Percentiles rank a stretch among this genome's conserved stretches.
phyloP scores from a whole-genome alignment of 345 rosid genomes.

The Noccaea caerulescens region DNA sequence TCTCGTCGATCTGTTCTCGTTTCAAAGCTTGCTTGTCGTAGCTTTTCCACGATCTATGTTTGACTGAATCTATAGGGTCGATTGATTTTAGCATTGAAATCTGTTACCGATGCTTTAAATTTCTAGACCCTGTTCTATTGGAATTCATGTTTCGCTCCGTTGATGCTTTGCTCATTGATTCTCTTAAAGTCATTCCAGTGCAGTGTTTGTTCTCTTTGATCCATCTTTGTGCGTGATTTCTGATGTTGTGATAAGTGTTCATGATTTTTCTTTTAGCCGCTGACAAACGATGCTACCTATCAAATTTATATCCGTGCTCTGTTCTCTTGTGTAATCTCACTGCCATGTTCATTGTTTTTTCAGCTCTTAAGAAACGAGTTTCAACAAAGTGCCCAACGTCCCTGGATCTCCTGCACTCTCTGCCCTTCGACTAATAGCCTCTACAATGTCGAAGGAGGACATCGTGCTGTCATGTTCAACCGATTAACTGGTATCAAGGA shows the following conservation, averaged over 20 bases:
- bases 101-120: slow-evolving; percentile 7
- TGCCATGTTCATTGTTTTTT: neutral
- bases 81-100: slow-evolving; percentile 6
- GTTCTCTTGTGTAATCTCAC: neutral
- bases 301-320: neutral
- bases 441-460: slow-evolving; percentile 50
- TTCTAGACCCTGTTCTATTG: neutral
- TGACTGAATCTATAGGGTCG: neutral
- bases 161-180: neutral
- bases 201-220: neutral
- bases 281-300: neutral
- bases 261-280: neutral
- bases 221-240: neutral
- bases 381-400: slow-evolving; percentile 47
- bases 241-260: neutral
- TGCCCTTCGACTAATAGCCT: slow-evolving; percentile 42
- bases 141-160: neutral
- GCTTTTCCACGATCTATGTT: slow-evolving; percentile 6
- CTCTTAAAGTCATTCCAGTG: neutral
- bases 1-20: neutral
- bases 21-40: neutral
- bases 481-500: slow-evolving; percentile 48
- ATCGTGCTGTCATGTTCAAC: slow-evolving; percentile 51
- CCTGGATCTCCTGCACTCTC: slow-evolving; percentile 47
- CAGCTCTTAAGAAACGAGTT: slow-evolving; percentile 37